Base-by-base conservation (phyloP, 495 filamentous ascomycete species). In the Daldinia childiae region DNA sequence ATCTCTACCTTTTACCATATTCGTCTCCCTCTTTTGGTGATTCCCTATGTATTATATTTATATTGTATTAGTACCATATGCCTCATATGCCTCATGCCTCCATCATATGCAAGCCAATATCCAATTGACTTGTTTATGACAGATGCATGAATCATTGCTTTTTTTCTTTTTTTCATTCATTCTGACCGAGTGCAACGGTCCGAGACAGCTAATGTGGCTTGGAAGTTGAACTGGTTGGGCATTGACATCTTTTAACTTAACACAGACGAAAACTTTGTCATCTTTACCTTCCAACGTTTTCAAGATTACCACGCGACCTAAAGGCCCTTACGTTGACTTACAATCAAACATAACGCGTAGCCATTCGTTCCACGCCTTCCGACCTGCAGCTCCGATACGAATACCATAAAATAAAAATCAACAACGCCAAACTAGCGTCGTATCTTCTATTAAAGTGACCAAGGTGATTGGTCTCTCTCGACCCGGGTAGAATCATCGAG, bases 91-190 rank as follows among this genome's bases (percentile, higher is more conserved):
- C n/a, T n/a, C n/a, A n/a, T n/a, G n/a, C n/a, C n/a, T n/a, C n/a
- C n/a, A 45, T 19, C 30, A 21, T 19, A 55, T 55, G 57, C 50
- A 57, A 17, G 68, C 60, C 56, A 56, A 60, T 12, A 34, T n/a
- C 52, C 54, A 52, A 52, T 26, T 58, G 60, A 64, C 41, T 29
- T 34, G 55, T 34, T 58, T 69, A 55, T 64, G 60, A 50, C 38
- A 61, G n/a, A 68, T n/a, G 43, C 59, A 64, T 43, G 36, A 61
- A 30, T 63, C 17, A 51, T 69, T 73, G 62, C 66, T 69, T 73
- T 66, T 68, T 52, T 68, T 51, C 43, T 54, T n/a, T n/a, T n/a
- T n/a, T n/a, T n/a, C 51, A 51, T 54, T 32, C 21, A 50, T 38
- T 62, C 36, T 56, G 48, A 21, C 27, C 39, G 38, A 69, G 29